phyloP scores from a whole-genome alignment of 306 rosid genomes.

The Hippophae tibetana region DNA sequence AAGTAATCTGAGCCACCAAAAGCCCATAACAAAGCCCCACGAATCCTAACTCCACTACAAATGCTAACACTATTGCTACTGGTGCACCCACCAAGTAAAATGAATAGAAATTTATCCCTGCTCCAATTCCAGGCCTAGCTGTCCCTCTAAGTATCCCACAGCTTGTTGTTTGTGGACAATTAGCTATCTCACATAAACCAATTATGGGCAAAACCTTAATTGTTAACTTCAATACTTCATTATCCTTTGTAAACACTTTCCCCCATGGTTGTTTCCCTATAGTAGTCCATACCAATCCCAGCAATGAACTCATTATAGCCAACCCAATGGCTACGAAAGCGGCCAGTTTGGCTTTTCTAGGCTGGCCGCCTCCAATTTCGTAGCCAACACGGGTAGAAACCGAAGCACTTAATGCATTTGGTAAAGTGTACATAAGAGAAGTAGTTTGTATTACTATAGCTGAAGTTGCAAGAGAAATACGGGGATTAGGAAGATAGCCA shows the following conservation, averaged over 20 bases:
- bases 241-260: constrained; percentile 17
- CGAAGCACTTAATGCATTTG: constrained; percentile 19
- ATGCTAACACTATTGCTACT: constrained; percentile 20
- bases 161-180: constrained; percentile 32
- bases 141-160: constrained; percentile 30
- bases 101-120: constrained; percentile 24
- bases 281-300: constrained; percentile 20
- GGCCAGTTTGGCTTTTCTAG: constrained; percentile 13
- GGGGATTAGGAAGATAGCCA: constrained; percentile 22
- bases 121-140: constrained; percentile 30
- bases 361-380: constrained; percentile 26
- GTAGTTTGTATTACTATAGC: constrained; percentile 35
- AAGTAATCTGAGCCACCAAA: constrained; percentile 29
- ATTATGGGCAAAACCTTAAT: constrained; percentile 21
- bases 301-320: constrained; percentile 11
- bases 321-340: constrained; percentile 17
- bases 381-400: constrained; percentile 29
- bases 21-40: constrained; percentile 33
- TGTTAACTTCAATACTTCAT: constrained; percentile 21
- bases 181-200: constrained; percentile 28
- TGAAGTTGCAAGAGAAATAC: constrained; percentile 23
- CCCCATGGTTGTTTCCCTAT: constrained; percentile 26
- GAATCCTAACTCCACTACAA: constrained; percentile 21
- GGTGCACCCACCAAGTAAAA: constrained; percentile 36
- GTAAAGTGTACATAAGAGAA: constrained; percentile 28